phyloP scores from a whole-genome alignment of 1,284 basidiomycete genomes.

The Trichosporon coremiiforme region DNA sequence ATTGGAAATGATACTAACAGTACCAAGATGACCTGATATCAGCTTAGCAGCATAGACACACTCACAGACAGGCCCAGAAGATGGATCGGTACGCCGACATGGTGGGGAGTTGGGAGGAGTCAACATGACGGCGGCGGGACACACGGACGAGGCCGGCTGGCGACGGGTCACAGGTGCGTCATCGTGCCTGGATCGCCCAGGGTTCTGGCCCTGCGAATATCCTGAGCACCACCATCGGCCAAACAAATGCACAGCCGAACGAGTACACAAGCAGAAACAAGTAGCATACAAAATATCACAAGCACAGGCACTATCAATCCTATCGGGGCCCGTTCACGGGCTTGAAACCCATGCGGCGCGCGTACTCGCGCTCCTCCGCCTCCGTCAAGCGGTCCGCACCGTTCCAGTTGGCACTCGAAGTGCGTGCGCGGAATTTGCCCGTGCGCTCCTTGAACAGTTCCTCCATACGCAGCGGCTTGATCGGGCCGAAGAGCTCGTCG shows the following conservation, averaged over 20 bases:
- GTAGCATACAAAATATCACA: not conserved
- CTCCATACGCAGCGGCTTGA: slow-evolving; percentile 79
- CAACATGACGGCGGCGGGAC: not conserved
- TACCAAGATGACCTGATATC: slow-evolving; percentile 54
- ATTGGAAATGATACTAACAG: slow-evolving; percentile 33
- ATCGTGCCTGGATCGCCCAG: slow-evolving; percentile 7
- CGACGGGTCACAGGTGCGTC: not conserved
- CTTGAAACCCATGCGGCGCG: slow-evolving; percentile 81
- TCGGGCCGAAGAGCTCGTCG: slow-evolving; percentile 85
- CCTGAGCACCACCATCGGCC: no score
- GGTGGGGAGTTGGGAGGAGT: not conserved
- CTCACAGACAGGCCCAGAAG: slow-evolving; percentile 44
- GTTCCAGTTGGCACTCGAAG: slow-evolving; percentile 91
- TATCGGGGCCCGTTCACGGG: slow-evolving; percentile 29
- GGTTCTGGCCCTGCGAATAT: not conserved
- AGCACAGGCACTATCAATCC: slow-evolving; percentile 5
- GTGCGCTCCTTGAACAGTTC: slow-evolving; percentile 64
- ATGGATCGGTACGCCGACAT: slow-evolving; percentile 19
- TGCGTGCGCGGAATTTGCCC: slow-evolving; percentile 73
- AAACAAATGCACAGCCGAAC: not conserved
- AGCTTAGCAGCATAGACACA: not conserved
- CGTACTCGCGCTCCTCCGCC: slow-evolving; percentile 83
- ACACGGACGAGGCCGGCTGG: not conserved
- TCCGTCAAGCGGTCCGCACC: slow-evolving; percentile 78
- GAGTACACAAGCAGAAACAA: not conserved